Evolutionary conservation across 2,329 filamentous ascomycete genomes (phyloP), one percentile per base, ranked within the genome.

Genomic region (Leptographium flavum): DNA sequence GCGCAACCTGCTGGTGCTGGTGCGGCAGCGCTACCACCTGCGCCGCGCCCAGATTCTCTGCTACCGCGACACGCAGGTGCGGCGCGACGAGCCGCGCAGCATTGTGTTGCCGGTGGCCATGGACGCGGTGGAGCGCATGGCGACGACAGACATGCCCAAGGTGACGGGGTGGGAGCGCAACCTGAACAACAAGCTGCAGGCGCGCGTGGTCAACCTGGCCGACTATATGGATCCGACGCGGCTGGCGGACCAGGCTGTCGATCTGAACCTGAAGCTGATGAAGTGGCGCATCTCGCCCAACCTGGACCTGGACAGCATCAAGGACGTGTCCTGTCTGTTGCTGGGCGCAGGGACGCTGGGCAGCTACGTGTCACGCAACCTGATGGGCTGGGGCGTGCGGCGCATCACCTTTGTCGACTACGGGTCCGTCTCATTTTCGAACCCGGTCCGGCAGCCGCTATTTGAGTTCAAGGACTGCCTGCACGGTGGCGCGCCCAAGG

Each of bases 321-420:
- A 94, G 58, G 75, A 81, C 47, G 90, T 87, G 4, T 94, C 81
- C 57, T 98, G 92, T 58, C 73, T 98, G 15, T 68, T 98, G 3
- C 76, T 98, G 2, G 92, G 92, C 5, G 87, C 92, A 1, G 92
- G 92, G 14, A 98, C 92, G 0, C 70, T 98, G 1, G 92, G 92
- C 9, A 88, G 87, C 49, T 96, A 96, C 58, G 88, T 98, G 19
- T 87, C 88, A 11, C 76, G 92, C 43, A 93, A 88, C 49, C 63
- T 98, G 35, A 81, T 96, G 72, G 92, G 86, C 2, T 98, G 92
- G 92, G 92, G 92, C 13, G 87, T 96, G 11, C 77, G 83, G 22
- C 92, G 93, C 58, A 90, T 98, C 53, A 95, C 88, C 0, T 94
- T 98, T 59, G 78, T 98, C 50, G 92, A 98, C 64, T 94, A 94